Evolutionary conservation across 306 rosid genomes (phyloP), one percentile per base, ranked within the genome.

Genomic region (Rosa persica): DNA sequence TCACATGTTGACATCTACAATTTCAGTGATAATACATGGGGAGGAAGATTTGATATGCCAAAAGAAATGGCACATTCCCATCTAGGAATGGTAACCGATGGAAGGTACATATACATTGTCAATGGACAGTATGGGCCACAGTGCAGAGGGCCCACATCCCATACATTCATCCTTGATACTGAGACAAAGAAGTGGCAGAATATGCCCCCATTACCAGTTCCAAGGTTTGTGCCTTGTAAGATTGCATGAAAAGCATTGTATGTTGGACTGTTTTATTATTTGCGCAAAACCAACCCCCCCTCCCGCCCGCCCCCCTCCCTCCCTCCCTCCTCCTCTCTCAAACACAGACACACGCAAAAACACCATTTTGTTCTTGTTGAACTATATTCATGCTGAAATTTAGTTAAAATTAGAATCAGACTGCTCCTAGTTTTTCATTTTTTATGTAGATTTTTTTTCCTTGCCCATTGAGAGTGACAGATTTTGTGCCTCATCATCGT

Each of bases 51-150:
- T 85, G 80, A 85, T 76, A 89, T 82, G 86, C 97, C 98, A 58
- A 86, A 89, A 85, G 95, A 92, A 49, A 92, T 94, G 98, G 98
- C 85, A 66, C 76, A 92, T 85, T 94, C 98, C 38, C 97, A 94
- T 89, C 86, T 92, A 86, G 98, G 98, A 70, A 84, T 90, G 72
- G 97, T 90, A 52, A 88, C 89, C 49, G 97, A 94, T 77, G 90
- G 95, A 68, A 94, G 97, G 83, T 90, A 88, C 86, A 83, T 90
- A 61, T 94, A 94, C 79, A 86, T 90, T 44, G 78, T 94, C 54
- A 86, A 96, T 0, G 97, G 98, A 72, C 98, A 92, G 83, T 85
- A 83, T 85, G 98, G 98, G 70, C 90, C 93, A 2, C 97, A 92
- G 51, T 94, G 98, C 81, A 85, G 98, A 78, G 91, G 88, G 8